Base-by-base conservation (phyloP, 2,329 filamentous ascomycete genomes). In the Colletotrichum salicis region DNA sequence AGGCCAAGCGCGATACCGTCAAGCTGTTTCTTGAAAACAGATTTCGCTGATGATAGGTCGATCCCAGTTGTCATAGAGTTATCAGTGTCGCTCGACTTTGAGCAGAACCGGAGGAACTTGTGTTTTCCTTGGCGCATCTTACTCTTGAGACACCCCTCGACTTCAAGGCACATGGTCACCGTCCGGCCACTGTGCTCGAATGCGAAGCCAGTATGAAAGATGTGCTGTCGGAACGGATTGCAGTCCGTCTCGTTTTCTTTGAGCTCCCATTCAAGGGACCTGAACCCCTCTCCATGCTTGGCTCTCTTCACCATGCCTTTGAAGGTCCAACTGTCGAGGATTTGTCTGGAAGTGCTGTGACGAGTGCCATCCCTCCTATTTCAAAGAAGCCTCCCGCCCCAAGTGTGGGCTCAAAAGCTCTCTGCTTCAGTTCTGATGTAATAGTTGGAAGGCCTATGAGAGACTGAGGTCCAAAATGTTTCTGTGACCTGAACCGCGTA, bases 51-150 rank as follows among this genome's bases (percentile, higher is more conserved):
- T 2, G 51, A 54, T 29, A 54, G 11, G 1, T 55, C 52, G 7
- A 55, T 55, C 0, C 2, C 2, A 0, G 24, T 55, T 5, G n/a
- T 19, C 52, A 1, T 55, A 0, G 52, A 3, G 0, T 55, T 55
- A 19, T 55, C 52, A 0, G 22, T 55, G 0, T 55, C 27, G 12
- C 24, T 1, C 0, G 27, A 29, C 0, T 6, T 24, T 0, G 52
- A 29, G 0, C 22, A 29, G 6, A 54, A 54, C 0, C 22, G 4
- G 10, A 6, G 3, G 13, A 54, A 0, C 22, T 4, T 19, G 12
- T 55, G 52, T 10, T 8, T 55, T 0, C 0, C 1, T 1, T 29
- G 52, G 0, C 24, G 22, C 27, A 3, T 8, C 27, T 1, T 55
- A 24, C 52, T 55, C 0, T 55, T 29, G 0, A 55, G 52, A 0